Conservation (phyloP, 805 yeast genomes). For the Lachancea quebecensis region DNA sequence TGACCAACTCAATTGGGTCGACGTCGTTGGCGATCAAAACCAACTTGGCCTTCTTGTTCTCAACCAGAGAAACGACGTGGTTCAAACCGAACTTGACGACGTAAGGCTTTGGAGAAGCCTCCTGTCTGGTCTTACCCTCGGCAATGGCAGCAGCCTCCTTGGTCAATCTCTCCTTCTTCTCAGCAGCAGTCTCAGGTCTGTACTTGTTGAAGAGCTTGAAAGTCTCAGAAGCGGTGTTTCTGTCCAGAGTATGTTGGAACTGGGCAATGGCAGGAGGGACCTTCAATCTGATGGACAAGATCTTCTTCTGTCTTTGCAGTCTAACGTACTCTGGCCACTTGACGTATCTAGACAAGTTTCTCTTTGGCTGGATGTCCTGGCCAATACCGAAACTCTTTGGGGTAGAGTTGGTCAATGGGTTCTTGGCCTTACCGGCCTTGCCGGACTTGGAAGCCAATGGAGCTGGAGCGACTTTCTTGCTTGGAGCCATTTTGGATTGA, state of each 20-base stretch:
- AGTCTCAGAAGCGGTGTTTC: constrained; percentile 96
- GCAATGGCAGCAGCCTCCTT: constrained; percentile 99
- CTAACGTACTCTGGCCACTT: constrained; percentile 99
- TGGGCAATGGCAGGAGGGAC: constrained; percentile 98
- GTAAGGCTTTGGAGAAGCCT: constrained; percentile 94
- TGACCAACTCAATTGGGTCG: constrained; percentile 96
- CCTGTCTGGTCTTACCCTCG: constrained; percentile 95
- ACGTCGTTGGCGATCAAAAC: constrained; percentile 98
- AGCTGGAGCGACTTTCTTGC: constrained; percentile 94
- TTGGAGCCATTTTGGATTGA: constrained; percentile 38
- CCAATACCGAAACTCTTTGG: constrained; percentile 97
- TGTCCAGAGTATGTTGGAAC: constrained; percentile 93
- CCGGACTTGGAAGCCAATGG: constrained; percentile 76
- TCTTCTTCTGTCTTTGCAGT: constrained; percentile 98
- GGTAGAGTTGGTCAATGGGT: constrained; percentile 83
- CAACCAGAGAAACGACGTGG: constrained; percentile 96
- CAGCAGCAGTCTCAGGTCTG: constrained; percentile 96
- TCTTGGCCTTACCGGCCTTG: constrained; percentile 55
- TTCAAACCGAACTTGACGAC: constrained; percentile 97
- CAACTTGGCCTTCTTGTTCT: constrained; percentile 97
- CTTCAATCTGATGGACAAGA: constrained; percentile 90
- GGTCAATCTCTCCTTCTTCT: constrained; percentile 98
- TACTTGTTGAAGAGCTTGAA: constrained; percentile 97
- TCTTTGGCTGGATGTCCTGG: constrained; percentile 89
- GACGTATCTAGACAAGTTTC: constrained; percentile 94